Base-by-base conservation (phyloP, 495 filamentous ascomycete genomes). In the Penicillium bialowiezense region DNA sequence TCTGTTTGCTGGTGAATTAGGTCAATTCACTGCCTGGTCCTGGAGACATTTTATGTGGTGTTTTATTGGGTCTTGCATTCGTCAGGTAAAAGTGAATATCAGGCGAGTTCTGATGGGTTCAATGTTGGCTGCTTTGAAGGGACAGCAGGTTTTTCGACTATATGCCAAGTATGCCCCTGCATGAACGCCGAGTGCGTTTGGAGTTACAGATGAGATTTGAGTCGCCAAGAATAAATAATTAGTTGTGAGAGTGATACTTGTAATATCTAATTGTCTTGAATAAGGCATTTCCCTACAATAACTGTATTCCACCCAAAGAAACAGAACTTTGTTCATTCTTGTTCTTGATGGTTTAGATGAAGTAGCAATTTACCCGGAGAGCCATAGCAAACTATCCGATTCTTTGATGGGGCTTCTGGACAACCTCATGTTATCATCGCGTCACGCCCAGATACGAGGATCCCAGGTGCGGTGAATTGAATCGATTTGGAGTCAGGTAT, bases 401-500 rank as follows among this genome's bases (percentile, higher is more conserved):
- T n/a, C n/a, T n/a, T n/a, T n/a, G n/a, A n/a, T n/a, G n/a, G n/a
- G n/a, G n/a, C n/a, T n/a, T n/a, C n/a, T n/a, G n/a, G n/a, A n/a
- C n/a, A n/a, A n/a, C n/a, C n/a, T n/a, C n/a, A n/a, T n/a, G n/a
- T n/a, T n/a, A n/a, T n/a, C n/a, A n/a, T n/a, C n/a, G n/a, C n/a
- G n/a, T n/a, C n/a, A n/a, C n/a, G n/a, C n/a, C n/a, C n/a, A n/a
- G n/a, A n/a, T n/a, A n/a, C n/a, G n/a, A n/a, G n/a, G n/a, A n/a
- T n/a, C n/a, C n/a, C n/a, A n/a, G n/a, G n/a, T n/a, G n/a, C n/a
- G n/a, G n/a, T n/a, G n/a, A n/a, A n/a, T n/a, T n/a, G n/a, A n/a
- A n/a, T n/a, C n/a, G n/a, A n/a, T n/a, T n/a, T n/a, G n/a, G n/a
- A 42, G 17, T 42, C 17, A 28, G 39, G 39, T 42, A 42, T 42